These are phyloP conservation scores for Rheum nobile DNA, from an alignment of 148 eudicot species.

Conservation along the genomic window DNA sequence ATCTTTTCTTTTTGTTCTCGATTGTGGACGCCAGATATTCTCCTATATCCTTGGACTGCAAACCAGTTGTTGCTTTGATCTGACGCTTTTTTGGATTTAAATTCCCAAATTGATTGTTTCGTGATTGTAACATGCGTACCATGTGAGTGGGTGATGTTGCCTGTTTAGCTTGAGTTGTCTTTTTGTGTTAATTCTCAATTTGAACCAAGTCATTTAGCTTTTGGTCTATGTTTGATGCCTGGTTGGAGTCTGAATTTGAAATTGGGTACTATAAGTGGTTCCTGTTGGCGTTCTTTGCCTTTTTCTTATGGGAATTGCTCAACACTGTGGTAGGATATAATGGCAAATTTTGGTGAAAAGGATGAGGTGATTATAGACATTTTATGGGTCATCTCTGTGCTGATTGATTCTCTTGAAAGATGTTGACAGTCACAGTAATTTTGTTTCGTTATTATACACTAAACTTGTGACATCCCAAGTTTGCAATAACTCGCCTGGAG, in stretches of 20 bases:
- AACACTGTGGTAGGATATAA: background rate
- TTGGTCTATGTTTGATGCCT: background rate
- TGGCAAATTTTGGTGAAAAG: background rate
- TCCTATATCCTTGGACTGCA: background rate
- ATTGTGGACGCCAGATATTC: background rate
- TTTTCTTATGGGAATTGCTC: background rate
- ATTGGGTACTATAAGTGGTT: background rate
- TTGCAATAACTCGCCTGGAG: background rate
- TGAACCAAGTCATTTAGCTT: background rate
- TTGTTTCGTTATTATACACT: background rate
- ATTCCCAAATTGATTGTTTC: background rate
- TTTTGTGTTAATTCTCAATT: background rate
- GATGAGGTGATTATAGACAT: too few species aligned
- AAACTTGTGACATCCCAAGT: background rate
- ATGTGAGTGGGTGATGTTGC: background rate
- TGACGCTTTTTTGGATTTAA: background rate
- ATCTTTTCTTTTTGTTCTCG: background rate
- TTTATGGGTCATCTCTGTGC: too few species aligned
- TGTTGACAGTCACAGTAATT: background rate
- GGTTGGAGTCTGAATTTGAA: background rate
- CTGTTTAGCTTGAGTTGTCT: background rate
- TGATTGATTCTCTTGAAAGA: background rate
- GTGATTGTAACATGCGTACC: background rate
- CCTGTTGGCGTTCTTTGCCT: background rate
- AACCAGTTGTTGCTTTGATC: background rate